Evolutionary conservation across 2,329 filamentous ascomycete genomes (phyloP), one percentile per base, ranked within the genome.

Genomic region (Cladophialophora exuberans): DNA sequence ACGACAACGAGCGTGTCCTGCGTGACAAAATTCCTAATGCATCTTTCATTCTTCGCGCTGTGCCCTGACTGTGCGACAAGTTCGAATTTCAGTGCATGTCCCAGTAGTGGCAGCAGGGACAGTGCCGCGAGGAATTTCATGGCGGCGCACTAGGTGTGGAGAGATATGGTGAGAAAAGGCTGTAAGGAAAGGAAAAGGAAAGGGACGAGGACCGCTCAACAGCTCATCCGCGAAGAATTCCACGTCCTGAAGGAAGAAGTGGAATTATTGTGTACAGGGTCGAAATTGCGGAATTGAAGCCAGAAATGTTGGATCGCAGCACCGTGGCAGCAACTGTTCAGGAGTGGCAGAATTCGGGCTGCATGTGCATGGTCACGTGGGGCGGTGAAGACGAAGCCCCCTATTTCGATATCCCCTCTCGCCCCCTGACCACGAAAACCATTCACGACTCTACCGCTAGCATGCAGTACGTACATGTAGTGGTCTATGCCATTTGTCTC

Each of bases 1-100:
- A 99, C 93, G 28, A 97, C 93, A 36, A 99, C 94, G 63, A 99
- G 79, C 62, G 94, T 96, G 70, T 97, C 91, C 75, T 85, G 88
- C 59, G 84, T 83, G 63, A 97, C 92, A 73, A 97, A 99, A 79
- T 99, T 99, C 72, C 93, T 85, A 73, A 99, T 89, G 78, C 94
- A 99, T 77, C 93, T 84, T 76, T 93, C 88, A 69, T 86, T 83
- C 68, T 81, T 84, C 41, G 73, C 73, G 59, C 79, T 78, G 66
- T 87, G 84, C 71, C 82, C 80, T 59, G 83, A 79, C 55, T 76
- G 73, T 39, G 91, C 90, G 66, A 83, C 76, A 59, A 99, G 84
- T 68, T 99, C 94, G 81, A 99, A 97, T 79, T 96, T 97, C 67
- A 99, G 85, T 56, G 91, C 91, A 35, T 76, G 75, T 35, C 77